Evolutionary conservation across 2,329 filamentous ascomycete species (phyloP).

Genomic region (Penicillium sp.): DNA sequence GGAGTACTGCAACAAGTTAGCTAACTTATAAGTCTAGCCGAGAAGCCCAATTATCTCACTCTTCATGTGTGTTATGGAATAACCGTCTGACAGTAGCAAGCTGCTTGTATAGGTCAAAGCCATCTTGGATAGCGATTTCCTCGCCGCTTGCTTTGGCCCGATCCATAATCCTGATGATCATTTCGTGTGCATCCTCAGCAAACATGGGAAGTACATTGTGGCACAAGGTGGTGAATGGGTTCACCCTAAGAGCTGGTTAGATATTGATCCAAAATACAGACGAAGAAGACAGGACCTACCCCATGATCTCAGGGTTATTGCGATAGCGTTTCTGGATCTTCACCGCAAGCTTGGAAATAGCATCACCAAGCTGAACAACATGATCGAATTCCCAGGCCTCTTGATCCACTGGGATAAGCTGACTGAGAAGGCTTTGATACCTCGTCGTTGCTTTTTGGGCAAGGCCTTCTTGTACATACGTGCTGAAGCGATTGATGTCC

Average conservation of each 20-base stretch:
- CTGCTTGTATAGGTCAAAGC: conserved; percentile 89
- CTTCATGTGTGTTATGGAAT: conserved; percentile 70
- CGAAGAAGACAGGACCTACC: conserved; percentile 52
- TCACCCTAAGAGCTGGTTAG: conserved; percentile 43
- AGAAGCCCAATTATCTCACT: conserved; percentile 32
- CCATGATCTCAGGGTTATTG: conserved; percentile 83
- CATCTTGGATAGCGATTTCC: conserved; percentile 83
- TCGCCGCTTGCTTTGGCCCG: conserved; percentile 64
- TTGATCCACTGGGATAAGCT: conserved; percentile 72
- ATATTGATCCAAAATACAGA: conserved; percentile 26
- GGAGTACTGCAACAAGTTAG: conserved; percentile 44
- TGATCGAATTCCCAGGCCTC: conserved; percentile 88
- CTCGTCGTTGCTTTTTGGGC: conserved; percentile 70
- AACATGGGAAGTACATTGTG: conserved; percentile 84
- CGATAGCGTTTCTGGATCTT: conserved; percentile 89
- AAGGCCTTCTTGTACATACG: conserved; percentile 68
- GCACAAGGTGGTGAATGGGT: conserved; percentile 67
- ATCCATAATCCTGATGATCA: conserved; percentile 76
- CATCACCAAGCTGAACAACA: conserved; percentile 82
- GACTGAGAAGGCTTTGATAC: conserved; percentile 74
- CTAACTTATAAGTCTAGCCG: not conserved
- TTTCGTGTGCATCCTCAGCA: conserved; percentile 79
- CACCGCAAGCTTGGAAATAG: conserved; percentile 78
- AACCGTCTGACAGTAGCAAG: conserved; percentile 79
- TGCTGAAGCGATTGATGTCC: conserved; percentile 67